A percentile compares a stretch with the other conserved stretches of the same genome.
Conservation (phyloP, 2,329 filamentous ascomycete species). For the Aspergillus intermedius region DNA sequence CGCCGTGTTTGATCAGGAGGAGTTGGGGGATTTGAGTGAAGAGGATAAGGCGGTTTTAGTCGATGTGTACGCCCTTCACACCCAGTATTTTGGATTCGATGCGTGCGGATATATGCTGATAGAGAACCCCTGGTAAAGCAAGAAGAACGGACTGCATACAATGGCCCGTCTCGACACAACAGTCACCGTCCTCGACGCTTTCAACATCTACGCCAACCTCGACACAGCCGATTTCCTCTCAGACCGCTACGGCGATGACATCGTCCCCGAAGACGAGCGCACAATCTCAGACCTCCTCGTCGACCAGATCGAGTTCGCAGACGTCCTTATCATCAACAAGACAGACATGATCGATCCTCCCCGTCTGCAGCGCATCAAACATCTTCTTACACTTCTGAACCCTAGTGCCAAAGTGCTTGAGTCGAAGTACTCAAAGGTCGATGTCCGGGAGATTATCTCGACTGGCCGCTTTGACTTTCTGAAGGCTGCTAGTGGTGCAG, state of each 20-base stretch:
- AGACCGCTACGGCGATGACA: constrained; percentile 55
- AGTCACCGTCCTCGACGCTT: constrained; percentile 66
- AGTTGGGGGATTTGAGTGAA: constrained; percentile 42
- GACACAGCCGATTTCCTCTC: constrained; percentile 63
- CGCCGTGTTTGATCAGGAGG: constrained; percentile 42
- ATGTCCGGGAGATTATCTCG: constrained; percentile 58
- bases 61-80: constrained; percentile 38
- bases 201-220: constrained; percentile 66
- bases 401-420: constrained; percentile 60
- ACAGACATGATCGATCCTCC: constrained; percentile 52
- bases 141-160: constrained; percentile 58
- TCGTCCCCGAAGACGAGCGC: constrained; percentile 61
- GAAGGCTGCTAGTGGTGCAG: constrained; percentile 57
- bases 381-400: constrained; percentile 57
- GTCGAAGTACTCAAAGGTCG: constrained; percentile 52
- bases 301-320: constrained; percentile 71
- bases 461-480: constrained; percentile 61
- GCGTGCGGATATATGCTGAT: constrained; percentile 7
- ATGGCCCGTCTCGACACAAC: constrained; percentile 64
- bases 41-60: constrained; percentile 39
- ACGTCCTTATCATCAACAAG: constrained; percentile 67
- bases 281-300: constrained; percentile 71
- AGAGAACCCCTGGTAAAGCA: constrained; percentile 20
- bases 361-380: constrained; percentile 44
- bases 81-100: constrained; percentile 3